Percentiles rank a stretch among this genome's conserved stretches.
phyloP scores from a whole-genome alignment of 2,329 filamentous ascomycete species.

The Volutella citrinella region DNA sequence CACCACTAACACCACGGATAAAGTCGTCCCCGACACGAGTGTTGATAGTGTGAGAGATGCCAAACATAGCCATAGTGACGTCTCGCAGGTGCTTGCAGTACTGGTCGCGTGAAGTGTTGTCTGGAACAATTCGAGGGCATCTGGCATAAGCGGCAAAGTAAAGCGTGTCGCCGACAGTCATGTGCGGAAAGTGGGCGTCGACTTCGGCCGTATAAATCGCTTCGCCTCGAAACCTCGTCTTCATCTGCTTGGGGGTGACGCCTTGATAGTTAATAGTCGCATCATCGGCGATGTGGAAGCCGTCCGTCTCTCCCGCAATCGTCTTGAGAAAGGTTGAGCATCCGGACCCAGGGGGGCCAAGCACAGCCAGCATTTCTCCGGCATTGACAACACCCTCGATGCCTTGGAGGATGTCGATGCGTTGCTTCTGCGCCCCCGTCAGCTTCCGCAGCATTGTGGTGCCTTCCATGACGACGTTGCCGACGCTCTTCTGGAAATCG shows the following conservation, averaged over 20 bases:
- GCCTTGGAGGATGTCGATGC: conserved; percentile 62
- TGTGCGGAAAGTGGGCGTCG: conserved; percentile 72
- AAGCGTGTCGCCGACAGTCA: conserved; percentile 72
- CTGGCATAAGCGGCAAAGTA: conserved; percentile 69
- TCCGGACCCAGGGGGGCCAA: conserved; percentile 65
- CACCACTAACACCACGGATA: conserved; percentile 52
- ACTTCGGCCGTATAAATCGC: conserved; percentile 81
- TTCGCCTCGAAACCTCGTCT: conserved; percentile 70
- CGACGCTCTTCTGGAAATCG: conserved; percentile 65
- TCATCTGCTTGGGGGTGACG: conserved; percentile 67
- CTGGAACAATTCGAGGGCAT: conserved; percentile 57
- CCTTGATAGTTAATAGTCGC: conserved; percentile 72
- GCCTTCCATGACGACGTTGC: conserved; percentile 51
- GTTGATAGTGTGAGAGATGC: conserved; percentile 65
- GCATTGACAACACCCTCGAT: conserved; percentile 63
- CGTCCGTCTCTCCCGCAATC: conserved; percentile 74
- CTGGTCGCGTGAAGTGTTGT: conserved; percentile 45
- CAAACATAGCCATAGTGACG: conserved; percentile 68
- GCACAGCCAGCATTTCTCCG: conserved; percentile 70
- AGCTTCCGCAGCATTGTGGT: conserved; percentile 41
- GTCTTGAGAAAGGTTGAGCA: conserved; percentile 81
- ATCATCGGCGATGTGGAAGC: conserved; percentile 64
- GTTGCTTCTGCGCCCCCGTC: conserved; percentile 48
- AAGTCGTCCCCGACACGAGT: conserved; percentile 68
- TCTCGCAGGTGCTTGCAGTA: conserved; percentile 62